A percentile compares a stretch with the other conserved stretches of the same genome.
Conservation (phyloP, 2,329 filamentous ascomycete genomes). For the Botrytis pseudocinerea region DNA sequence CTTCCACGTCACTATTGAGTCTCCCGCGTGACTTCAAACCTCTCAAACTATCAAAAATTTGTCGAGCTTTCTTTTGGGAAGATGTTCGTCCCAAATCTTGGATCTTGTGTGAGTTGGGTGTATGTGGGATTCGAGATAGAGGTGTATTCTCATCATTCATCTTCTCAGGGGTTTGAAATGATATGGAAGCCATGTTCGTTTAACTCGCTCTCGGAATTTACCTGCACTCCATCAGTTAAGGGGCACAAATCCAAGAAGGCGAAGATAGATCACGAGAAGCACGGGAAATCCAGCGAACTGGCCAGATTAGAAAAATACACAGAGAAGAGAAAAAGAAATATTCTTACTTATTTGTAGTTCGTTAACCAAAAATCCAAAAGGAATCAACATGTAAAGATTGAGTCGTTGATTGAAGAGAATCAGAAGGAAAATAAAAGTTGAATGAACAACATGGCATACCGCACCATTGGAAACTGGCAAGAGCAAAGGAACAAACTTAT, state of each 20-base stretch:
- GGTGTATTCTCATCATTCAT: slow-evolving; percentile 17
- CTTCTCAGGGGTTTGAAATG: slow-evolving; percentile 10
- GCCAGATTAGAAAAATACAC: not conserved
- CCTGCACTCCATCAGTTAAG: not conserved
- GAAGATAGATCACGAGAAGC: not conserved
- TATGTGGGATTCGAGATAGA: slow-evolving; percentile 11
- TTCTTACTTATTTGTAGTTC: not conserved
- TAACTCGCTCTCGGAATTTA: not conserved
- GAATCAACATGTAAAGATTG: not conserved
- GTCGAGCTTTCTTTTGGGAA: slow-evolving; percentile 23
- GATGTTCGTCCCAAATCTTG: slow-evolving; percentile 19
- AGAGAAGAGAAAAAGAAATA: not conserved
- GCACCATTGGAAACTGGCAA: not conserved
- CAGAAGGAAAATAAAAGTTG: not conserved
- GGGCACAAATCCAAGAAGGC: not conserved
- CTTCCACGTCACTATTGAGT: not conserved
- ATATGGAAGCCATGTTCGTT: slow-evolving; percentile 18
- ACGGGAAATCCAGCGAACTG: too few species aligned
- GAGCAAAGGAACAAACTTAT: not conserved
- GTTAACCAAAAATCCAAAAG: slow-evolving; percentile 18
- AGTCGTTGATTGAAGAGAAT: not conserved
- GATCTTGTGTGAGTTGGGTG: slow-evolving; percentile 8
- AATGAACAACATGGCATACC: not conserved
- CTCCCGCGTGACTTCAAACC: slow-evolving; percentile 18
- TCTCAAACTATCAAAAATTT: slow-evolving; percentile 17